These are phyloP conservation scores for Diaporthe helianthi DNA, from an alignment of 2,329 filamentous ascomycete species.

Conservation along the genomic window DNA sequence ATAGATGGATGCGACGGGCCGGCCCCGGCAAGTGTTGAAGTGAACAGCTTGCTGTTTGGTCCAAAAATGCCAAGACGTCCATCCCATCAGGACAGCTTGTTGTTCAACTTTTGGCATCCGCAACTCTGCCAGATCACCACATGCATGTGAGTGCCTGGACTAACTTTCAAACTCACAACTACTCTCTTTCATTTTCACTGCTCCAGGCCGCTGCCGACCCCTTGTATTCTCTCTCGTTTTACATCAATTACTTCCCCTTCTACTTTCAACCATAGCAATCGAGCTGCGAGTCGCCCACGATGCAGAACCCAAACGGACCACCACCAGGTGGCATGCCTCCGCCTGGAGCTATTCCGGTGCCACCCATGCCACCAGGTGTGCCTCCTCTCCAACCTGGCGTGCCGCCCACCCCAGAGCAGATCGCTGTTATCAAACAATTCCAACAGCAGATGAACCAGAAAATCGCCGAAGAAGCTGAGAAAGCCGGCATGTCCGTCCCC, in stretches of 20 bases:
- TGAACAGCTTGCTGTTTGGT: slow-evolving; percentile 35
- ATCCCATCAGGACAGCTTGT: slow-evolving; percentile 30
- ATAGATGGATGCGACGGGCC: slow-evolving; percentile 24
- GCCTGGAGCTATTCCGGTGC: slow-evolving; percentile 30
- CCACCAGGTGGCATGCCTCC: slow-evolving; percentile 34
- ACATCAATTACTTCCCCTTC: not conserved
- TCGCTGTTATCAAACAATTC: slow-evolving; percentile 61
- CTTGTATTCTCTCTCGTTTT: not conserved
- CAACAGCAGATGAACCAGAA: slow-evolving; percentile 70
- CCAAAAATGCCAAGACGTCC: slow-evolving; percentile 2
- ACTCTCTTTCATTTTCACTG: not conserved
- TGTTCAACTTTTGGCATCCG: slow-evolving; percentile 7
- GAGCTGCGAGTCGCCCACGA: not conserved
- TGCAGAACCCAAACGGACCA: slow-evolving; percentile 30
- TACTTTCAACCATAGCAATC: not conserved
- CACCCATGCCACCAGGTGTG: slow-evolving; percentile 39
- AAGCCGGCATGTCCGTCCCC: slow-evolving; percentile 82
- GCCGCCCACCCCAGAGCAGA: slow-evolving; percentile 74
- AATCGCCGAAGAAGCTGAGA: slow-evolving; percentile 81
- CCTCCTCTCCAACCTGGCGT: slow-evolving; percentile 39
- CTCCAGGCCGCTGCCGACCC: not conserved
- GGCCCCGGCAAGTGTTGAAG: slow-evolving; percentile 26
- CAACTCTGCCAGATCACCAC: slow-evolving; percentile 1
- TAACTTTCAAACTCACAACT: not conserved
- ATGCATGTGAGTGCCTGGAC: not conserved